Evolutionary conservation across 2,329 filamentous ascomycete species (phyloP), one percentile per base, ranked within the genome.

Genomic region (Cordyceps tenuipes): DNA sequence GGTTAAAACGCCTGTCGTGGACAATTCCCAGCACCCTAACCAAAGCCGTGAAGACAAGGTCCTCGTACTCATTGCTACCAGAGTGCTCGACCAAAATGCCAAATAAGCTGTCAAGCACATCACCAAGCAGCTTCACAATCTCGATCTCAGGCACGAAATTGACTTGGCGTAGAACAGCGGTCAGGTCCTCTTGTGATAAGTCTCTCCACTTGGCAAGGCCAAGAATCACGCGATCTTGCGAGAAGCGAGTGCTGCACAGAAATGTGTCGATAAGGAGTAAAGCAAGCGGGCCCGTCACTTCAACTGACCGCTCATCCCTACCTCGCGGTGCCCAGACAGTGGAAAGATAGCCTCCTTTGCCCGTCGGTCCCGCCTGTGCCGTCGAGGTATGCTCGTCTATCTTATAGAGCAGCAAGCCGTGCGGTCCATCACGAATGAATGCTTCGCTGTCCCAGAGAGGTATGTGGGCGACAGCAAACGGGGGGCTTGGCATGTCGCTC

Each of bases 71-170:
- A 64, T 95, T 90, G 64, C 91, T 91, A 10, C 90, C 91, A n/a
- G 90, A 86, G 68, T 96, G 87, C 66, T 97, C 91, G 34, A 95
- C 90, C 31, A 97, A 78, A 31, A 97, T 91, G 6, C 90, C 88
- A 69, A 99, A 99, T 0, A 99, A 82, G 0, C 91, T 85, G 71
- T 96, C 90, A 57, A 99, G 87, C 1, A 97, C 91, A 67, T 96
- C 89, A 63, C 84, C 88, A 8, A 97, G 77, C 47, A 97, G 82
- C 76, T 97, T 99, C 63, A 99, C 94, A 39, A 99, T 90, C 73
- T 99, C 95, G 60, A 97, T 96, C 71, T 99, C 94, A 0, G 94
- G 90, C 0, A 99, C 92, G 65, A 97, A 97, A 21, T 92, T 86
- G 53, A 97, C 83, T 65, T 92, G 87, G 69, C 89, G 88, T 47